Base-by-base conservation (phyloP, 345 rosid genomes). In the Firmiana major region DNA sequence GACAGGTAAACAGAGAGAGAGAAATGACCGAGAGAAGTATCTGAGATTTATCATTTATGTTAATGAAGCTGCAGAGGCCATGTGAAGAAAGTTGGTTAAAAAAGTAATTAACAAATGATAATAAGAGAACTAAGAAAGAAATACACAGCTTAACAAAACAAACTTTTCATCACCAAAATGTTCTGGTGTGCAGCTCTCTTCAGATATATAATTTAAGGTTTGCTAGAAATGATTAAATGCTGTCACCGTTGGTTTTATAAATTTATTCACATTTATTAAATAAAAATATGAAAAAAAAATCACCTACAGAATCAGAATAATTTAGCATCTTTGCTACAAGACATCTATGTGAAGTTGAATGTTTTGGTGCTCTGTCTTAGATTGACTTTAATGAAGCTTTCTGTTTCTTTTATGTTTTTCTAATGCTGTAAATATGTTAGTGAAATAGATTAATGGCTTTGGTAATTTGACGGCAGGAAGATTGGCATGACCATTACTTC, bases 311-410 rank as follows among this genome's bases (percentile, higher is more conserved):
- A 54, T 67, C 65, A 64, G 42, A 55, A 16, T 28, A 77, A 82
- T 84, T 86, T 79, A 82, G 88, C 92, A 92, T 89, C 92, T 88
- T 87, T 76, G 83, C 84, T 88, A 87, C 49, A 84, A 73, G 93
- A 89, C 92, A 90, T 75, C 77, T 74, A 79, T 77, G 77, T 79
- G 75, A 77, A 71, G 88, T 65, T 87, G 67, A 75, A 78, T 36
- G 72, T 76, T 81, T 81, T 83, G 80, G 84, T 79, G 45, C 81
- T 67, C 63, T 53, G 78, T 26, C 58, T 81, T 75, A 77, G 86
- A 90, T 93, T 89, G 89, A 89, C 89, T 87, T 81, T 79, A 63
- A 69, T 66, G 46, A 38, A 51, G 38, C 16, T 74, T 22, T 42
- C 40, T 60, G 12, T 66, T 24, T 0, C 36, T 24, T 45, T 31